phyloP scores from a whole-genome alignment of 1,284 basidiomycete species.

The Ceratobasidium sp. region DNA sequence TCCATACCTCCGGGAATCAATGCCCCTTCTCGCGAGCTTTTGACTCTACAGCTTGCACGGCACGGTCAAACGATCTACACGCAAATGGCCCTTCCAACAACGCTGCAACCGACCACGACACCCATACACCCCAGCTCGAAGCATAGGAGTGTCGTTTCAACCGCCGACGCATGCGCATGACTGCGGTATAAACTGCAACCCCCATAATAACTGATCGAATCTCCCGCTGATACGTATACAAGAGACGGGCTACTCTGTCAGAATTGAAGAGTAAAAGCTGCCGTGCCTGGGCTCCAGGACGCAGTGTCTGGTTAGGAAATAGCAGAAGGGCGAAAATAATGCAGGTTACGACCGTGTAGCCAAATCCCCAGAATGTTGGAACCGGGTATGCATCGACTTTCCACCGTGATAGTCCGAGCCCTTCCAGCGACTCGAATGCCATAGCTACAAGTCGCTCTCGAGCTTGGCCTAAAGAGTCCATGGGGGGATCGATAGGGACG shows the following conservation, averaged over 20 bases:
- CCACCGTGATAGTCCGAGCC: slow-evolving; percentile 30
- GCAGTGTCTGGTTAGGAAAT: slow-evolving; percentile 29
- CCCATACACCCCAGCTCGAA: slow-evolving; percentile 29
- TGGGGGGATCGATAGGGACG: slow-evolving; percentile 30
- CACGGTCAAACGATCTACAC: slow-evolving; percentile 26
- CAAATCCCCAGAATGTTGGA: not conserved
- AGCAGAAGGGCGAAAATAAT: slow-evolving; percentile 2
- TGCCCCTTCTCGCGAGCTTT: slow-evolving; percentile 3
- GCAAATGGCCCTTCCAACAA: slow-evolving; percentile 34
- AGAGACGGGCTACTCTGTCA: slow-evolving; percentile 9
- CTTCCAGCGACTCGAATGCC: slow-evolving; percentile 35
- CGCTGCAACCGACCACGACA: slow-evolving; percentile 15
- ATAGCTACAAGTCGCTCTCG: slow-evolving; percentile 40
- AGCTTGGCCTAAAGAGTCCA: slow-evolving; percentile 25
- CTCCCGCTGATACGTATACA: slow-evolving; percentile 32
- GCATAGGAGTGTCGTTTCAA: slow-evolving; percentile 27
- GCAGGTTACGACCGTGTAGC: not conserved
- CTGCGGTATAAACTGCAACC: slow-evolving; percentile 14
- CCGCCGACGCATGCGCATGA: slow-evolving; percentile 31
- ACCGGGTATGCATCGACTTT: slow-evolving; percentile 27
- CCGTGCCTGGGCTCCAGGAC: slow-evolving; percentile 28
- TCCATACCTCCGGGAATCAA: slow-evolving; percentile 12
- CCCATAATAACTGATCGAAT: slow-evolving; percentile 31
- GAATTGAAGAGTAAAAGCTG: slow-evolving; percentile 21
- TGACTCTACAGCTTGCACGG: not conserved